phyloP scores from a whole-genome alignment of 805 yeast genomes.

The Yarrowia phangngaensis region DNA sequence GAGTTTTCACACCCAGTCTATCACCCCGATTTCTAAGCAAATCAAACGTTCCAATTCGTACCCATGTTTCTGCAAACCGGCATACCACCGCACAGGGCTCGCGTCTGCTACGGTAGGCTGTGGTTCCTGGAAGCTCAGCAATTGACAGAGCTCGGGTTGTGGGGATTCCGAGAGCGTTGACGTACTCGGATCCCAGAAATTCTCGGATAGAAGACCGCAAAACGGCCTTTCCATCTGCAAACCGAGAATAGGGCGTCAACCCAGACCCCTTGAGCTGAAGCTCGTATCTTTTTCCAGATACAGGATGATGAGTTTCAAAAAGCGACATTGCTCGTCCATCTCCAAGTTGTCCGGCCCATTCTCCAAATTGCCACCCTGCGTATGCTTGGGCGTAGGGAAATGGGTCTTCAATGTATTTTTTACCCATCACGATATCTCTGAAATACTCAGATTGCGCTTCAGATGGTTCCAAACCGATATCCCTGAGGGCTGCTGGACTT shows the following conservation, averaged over 20 bases:
- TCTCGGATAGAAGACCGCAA: conserved; percentile 84
- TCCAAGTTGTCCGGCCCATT: conserved; percentile 95
- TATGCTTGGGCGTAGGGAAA: conserved; percentile 87
- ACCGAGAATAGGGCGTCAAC: conserved; percentile 82
- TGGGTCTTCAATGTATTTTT: conserved; percentile 46
- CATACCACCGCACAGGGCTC: conserved; percentile 84
- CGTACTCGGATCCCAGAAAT: conserved; percentile 75
- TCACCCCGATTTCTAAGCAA: conserved; percentile 71
- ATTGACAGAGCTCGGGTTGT: conserved; percentile 78
- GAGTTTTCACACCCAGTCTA: conserved; percentile 52
- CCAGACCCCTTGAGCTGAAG: conserved; percentile 92
- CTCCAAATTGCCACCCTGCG: conserved; percentile 96
- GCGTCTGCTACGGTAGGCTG: conserved; percentile 64
- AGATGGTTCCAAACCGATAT: conserved; percentile 50
- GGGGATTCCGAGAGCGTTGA: conserved; percentile 79
- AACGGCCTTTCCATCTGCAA: conserved; percentile 96
- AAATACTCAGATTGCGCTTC: conserved; percentile 47
- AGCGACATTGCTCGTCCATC: conserved; percentile 88
- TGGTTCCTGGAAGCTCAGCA: conserved; percentile 66
- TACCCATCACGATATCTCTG: conserved; percentile 60
- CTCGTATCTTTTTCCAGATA: conserved; percentile 49
- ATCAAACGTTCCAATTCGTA: conserved; percentile 86
- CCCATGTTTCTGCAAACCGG: conserved; percentile 81
- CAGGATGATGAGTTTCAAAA: conserved; percentile 58
- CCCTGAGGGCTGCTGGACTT: conserved; percentile 57